Conservation (phyloP, 73 alveolate species). For the Paramecium biaurelia region DNA sequence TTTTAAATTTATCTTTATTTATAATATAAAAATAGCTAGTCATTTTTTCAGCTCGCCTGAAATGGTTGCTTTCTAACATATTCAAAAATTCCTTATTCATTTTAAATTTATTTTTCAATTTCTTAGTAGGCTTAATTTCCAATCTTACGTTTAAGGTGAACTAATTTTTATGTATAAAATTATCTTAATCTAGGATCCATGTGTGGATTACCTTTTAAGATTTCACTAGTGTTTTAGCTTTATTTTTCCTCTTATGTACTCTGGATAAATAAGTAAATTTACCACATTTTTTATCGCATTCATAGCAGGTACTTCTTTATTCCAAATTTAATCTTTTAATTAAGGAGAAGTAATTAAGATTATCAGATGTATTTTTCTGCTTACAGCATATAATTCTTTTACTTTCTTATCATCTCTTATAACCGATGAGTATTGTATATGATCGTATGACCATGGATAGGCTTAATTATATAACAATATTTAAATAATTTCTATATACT, state of each 20-base stretch:
- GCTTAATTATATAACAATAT: neutral
- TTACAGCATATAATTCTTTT: neutral
- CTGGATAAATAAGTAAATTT: neutral
- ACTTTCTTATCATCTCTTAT: neutral
- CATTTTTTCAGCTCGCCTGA: neutral
- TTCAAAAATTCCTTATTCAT: neutral
- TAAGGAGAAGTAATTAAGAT: neutral
- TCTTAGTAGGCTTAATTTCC: neutral
- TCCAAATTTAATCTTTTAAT: slow-evolving; percentile 1
- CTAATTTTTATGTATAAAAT: neutral
- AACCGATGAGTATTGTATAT: neutral
- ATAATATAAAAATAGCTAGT: neutral
- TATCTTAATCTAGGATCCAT: neutral
- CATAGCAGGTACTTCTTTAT: neutral
- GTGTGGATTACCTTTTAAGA: neutral
- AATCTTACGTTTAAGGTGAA: neutral
- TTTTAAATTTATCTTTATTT: neutral
- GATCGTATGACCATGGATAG: slow-evolving; percentile 7
- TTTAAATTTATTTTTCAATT: neutral
- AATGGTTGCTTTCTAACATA: neutral
- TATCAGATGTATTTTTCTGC: neutral
- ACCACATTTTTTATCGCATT: neutral
- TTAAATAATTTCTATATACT: neutral
- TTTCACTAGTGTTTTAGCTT: neutral
- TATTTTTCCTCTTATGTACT: neutral